These are phyloP conservation scores for Pythium pyrilobum DNA, from an alignment of 352 stramenopile species.

Conservation along the genomic window DNA sequence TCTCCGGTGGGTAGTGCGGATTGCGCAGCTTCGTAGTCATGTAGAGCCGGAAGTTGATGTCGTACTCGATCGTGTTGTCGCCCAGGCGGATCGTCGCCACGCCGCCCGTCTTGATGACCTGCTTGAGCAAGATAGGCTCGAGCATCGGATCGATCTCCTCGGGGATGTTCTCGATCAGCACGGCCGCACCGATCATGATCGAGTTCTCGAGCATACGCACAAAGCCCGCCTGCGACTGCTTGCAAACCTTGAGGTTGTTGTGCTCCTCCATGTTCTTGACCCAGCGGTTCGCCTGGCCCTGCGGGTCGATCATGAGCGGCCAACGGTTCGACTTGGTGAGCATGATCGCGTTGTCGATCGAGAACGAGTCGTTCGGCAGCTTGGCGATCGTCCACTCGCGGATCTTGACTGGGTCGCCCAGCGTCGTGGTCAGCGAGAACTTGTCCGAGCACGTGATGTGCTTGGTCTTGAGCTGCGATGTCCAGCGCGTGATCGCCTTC, in stretches of 20 bases:
- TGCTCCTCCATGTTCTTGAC: conserved; percentile 93
- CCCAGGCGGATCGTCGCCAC: conserved; percentile 89
- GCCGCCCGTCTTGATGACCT: conserved; percentile 88
- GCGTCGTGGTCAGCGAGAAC: conserved; percentile 79
- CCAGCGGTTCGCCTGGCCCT: conserved; percentile 94
- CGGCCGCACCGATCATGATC: conserved; percentile 90
- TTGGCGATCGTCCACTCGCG: conserved; percentile 93
- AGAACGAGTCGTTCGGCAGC: conserved; percentile 93
- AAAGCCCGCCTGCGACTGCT: conserved; percentile 91
- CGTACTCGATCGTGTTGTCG: conserved; percentile 94
- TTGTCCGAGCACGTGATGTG: conserved; percentile 77
- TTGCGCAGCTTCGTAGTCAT: conserved; percentile 94
- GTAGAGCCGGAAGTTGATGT: conserved; percentile 91
- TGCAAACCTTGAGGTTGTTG: conserved; percentile 91
- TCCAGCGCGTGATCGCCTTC: conserved; percentile 85
- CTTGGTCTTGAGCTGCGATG: conserved; percentile 44
- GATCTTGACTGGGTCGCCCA: conserved; percentile 92
- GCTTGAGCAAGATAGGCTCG: conserved; percentile 91
- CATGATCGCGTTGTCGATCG: conserved; percentile 95
- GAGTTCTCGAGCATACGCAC: conserved; percentile 94
- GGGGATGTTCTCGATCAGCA: conserved; percentile 93
- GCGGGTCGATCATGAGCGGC: conserved; percentile 96
- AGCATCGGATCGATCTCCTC: conserved; percentile 94
- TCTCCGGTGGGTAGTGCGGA: conserved; percentile 93
- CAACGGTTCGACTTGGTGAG: conserved; percentile 88